These are phyloP conservation scores for Neoascochyta sp. DNA, from an alignment of 2,329 filamentous ascomycete genomes.

Conservation along the genomic window DNA sequence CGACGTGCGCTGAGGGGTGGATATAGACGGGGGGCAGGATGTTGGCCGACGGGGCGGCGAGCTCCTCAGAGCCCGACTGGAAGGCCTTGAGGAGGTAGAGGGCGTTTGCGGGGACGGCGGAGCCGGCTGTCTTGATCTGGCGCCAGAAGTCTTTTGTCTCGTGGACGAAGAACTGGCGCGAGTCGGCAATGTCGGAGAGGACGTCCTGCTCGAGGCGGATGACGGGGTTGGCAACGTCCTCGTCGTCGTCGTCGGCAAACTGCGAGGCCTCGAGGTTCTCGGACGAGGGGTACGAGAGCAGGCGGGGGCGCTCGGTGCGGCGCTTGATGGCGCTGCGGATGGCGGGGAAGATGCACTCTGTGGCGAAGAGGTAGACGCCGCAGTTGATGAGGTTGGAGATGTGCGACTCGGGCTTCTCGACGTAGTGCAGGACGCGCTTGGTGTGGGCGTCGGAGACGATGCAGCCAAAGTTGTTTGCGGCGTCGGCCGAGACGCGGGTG, in stretches of 20 bases:
- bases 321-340: slow-evolving; percentile 95
- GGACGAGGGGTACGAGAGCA: slow-evolving; percentile 92
- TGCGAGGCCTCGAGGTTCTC: slow-evolving; percentile 79
- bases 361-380: slow-evolving; percentile 95
- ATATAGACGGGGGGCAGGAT: slow-evolving; percentile 93
- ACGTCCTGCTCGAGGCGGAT: slow-evolving; percentile 97
- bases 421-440: slow-evolving; percentile 94
- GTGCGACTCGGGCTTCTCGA: slow-evolving; percentile 96
- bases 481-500: slow-evolving; percentile 84
- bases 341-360: slow-evolving; percentile 92
- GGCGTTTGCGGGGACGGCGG: slow-evolving; percentile 92
- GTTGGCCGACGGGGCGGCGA: slow-evolving; percentile 77
- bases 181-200: slow-evolving; percentile 89
- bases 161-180: slow-evolving; percentile 95
- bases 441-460: slow-evolving; percentile 93
- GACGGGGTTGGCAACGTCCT: slow-evolving; percentile 74
- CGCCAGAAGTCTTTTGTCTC: slow-evolving; percentile 99
- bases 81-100: slow-evolving; percentile 93
- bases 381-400: slow-evolving; percentile 99
- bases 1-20: slow-evolving; percentile 83
- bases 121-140: slow-evolving; percentile 98
- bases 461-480: slow-evolving; percentile 94
- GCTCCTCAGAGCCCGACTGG: slow-evolving; percentile 76
- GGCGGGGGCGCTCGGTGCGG: slow-evolving; percentile 82
- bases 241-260: slow-evolving; percentile 61